Conservation (phyloP, 2,329 filamentous ascomycete genomes). For the Chrysoporthe puriensis region DNA sequence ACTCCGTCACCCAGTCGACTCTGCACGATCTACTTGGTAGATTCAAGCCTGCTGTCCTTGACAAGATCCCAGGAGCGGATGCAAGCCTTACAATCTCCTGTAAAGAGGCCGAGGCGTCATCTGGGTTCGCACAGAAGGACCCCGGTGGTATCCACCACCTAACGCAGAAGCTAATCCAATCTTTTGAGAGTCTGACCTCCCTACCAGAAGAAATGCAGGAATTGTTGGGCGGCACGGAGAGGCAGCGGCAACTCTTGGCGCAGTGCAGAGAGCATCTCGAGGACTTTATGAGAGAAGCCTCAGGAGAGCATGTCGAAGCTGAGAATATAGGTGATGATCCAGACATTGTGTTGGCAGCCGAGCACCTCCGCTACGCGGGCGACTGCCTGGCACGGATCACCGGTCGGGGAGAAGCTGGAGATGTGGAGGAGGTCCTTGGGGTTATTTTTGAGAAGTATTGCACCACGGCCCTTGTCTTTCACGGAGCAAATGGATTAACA, state of each 20-base stretch:
- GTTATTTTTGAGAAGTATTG: slow-evolving; percentile 97
- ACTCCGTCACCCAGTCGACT: slow-evolving; percentile 45
- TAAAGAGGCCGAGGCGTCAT: slow-evolving; percentile 53
- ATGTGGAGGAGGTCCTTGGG: slow-evolving; percentile 93
- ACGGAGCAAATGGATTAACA: background rate
- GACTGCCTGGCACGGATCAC: slow-evolving; percentile 84
- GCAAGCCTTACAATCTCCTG: slow-evolving; percentile 72
- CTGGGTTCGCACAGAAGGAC: slow-evolving; percentile 42
- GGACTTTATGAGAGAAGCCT: slow-evolving; percentile 62
- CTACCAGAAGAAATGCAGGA: slow-evolving; percentile 76
- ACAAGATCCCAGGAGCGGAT: slow-evolving; percentile 38
- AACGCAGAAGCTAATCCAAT: slow-evolving; percentile 65
- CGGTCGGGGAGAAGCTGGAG: slow-evolving; percentile 79
- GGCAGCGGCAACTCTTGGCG: slow-evolving; percentile 80
- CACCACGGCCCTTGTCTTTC: background rate
- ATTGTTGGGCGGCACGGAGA: slow-evolving; percentile 85
- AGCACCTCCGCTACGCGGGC: slow-evolving; percentile 82
- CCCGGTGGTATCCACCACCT: slow-evolving; percentile 71
- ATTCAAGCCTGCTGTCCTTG: slow-evolving; percentile 47
- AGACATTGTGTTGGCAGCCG: slow-evolving; percentile 89
- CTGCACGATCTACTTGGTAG: slow-evolving; percentile 44
- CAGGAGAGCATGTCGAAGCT: slow-evolving; percentile 50
- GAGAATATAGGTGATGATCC: slow-evolving; percentile 51
- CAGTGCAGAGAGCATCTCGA: slow-evolving; percentile 73
- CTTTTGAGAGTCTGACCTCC: slow-evolving; percentile 73